phyloP scores from a whole-genome alignment of 2,329 filamentous ascomycete genomes.

The Apiospora phragmitis region DNA sequence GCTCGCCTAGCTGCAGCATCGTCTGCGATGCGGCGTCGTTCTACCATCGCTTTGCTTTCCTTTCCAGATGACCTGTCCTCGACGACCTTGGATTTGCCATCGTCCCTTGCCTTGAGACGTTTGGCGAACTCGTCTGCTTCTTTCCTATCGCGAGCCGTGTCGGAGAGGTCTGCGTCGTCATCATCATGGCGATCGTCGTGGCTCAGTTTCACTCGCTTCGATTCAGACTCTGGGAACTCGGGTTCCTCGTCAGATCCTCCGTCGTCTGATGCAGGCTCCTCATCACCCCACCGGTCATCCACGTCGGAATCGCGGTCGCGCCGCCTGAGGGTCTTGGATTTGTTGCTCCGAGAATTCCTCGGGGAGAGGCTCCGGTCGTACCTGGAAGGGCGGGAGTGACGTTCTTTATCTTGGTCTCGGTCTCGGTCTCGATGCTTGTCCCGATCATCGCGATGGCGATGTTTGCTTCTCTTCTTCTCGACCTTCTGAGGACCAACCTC shows the following conservation, averaged over 20 bases:
- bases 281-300: slow-evolving; percentile 81
- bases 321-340: slow-evolving; percentile 43
- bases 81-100: slow-evolving; percentile 64
- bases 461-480: slow-evolving; percentile 47
- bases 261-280: slow-evolving; percentile 55
- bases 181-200: slow-evolving; percentile 50
- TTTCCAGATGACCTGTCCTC: slow-evolving; percentile 36
- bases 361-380: slow-evolving; percentile 33
- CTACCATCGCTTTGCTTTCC: slow-evolving; percentile 57
- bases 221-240: slow-evolving; percentile 67
- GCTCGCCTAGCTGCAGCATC: slow-evolving; percentile 67
- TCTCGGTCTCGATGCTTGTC: slow-evolving; percentile 30
- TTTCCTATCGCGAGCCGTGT: slow-evolving; percentile 66
- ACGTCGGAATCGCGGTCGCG: slow-evolving; percentile 50
- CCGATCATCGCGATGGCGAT: slow-evolving; percentile 36
- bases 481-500: slow-evolving; percentile 57
- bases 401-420: slow-evolving; percentile 26
- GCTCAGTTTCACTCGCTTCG: slow-evolving; percentile 67
- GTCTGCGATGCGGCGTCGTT: slow-evolving; percentile 64
- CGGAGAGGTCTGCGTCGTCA: slow-evolving; percentile 55
- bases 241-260: slow-evolving; percentile 48
- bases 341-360: slow-evolving; percentile 26
- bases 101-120: slow-evolving; percentile 70
- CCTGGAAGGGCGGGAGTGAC: slow-evolving; percentile 28
- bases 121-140: slow-evolving; percentile 82